Percentiles rank a stretch among this genome's conserved stretches.
Conservation (phyloP, 108 stramenopile species). For the Cyclostephanos tholiformis region DNA sequence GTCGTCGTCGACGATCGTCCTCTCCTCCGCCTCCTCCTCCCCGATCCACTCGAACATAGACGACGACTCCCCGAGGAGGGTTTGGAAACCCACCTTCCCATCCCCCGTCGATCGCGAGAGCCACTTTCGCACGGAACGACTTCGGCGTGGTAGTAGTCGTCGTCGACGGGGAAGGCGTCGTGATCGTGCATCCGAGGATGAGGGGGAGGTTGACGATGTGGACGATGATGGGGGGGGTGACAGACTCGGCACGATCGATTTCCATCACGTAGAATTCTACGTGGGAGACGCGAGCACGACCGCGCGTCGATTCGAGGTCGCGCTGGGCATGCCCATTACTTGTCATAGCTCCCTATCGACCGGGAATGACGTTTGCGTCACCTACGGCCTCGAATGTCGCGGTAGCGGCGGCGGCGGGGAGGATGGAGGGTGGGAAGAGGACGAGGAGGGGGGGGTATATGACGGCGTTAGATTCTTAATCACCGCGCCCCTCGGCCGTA, state of each 20-base stretch:
- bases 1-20: too few relatives aligned
- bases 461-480: slow-evolving; percentile 42
- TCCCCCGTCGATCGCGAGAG: too few relatives aligned
- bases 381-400: slow-evolving; percentile 61
- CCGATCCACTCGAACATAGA: too few relatives aligned
- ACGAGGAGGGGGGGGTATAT: slow-evolving; percentile 35
- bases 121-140: too few relatives aligned
- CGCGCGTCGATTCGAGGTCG: slow-evolving; percentile 52
- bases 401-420: background rate
- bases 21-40: too few relatives aligned
- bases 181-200: too few relatives aligned
- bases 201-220: too few relatives aligned
- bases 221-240: slow-evolving; percentile 10
- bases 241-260: slow-evolving; percentile 53
- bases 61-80: too few relatives aligned
- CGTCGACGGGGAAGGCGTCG: too few relatives aligned
- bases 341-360: slow-evolving; percentile 57
- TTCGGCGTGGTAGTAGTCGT: too few relatives aligned
- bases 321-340: slow-evolving; percentile 59
- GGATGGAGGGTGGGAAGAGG: too few relatives aligned
- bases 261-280: slow-evolving; percentile 76
- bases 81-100: too few relatives aligned
- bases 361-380: slow-evolving; percentile 63
- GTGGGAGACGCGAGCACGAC: slow-evolving; percentile 55
- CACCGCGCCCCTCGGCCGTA: slow-evolving; percentile 38